Conservation (phyloP, 345 rosid genomes). For the Clarkia xantiana region DNA sequence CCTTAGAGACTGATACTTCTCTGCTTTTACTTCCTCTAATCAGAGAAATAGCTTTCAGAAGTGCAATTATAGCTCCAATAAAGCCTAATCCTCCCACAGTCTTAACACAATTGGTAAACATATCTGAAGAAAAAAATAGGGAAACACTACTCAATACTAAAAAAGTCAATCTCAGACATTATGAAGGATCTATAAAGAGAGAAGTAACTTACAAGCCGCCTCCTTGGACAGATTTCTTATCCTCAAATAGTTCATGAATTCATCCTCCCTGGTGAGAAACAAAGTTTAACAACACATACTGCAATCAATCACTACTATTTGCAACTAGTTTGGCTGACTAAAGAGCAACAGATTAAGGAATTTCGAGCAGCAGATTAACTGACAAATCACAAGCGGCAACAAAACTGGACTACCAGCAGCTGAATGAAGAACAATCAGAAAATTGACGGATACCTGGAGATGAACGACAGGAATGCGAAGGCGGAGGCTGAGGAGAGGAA, state of each 20-base stretch:
- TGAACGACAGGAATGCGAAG: constrained; percentile 34
- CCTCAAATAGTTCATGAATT: constrained; percentile 32
- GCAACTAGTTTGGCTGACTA: no score
- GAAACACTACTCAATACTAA: background rate
- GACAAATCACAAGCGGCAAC: background rate
- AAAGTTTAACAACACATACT: constrained; percentile 1
- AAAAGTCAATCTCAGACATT: background rate
- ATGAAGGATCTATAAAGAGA: background rate
- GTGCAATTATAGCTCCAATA: constrained; percentile 42
- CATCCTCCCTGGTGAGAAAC: constrained; percentile 43
- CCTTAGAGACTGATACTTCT: constrained; percentile 20
- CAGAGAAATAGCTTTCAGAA: constrained; percentile 48
- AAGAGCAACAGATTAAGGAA: no score
- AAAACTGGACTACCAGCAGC: background rate
- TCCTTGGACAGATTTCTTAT: constrained; percentile 32
- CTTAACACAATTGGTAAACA: constrained; percentile 37
- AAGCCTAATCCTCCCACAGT: constrained; percentile 32
- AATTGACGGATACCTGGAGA: constrained; percentile 27
- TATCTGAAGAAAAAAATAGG: constrained; percentile 26
- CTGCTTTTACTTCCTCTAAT: constrained; percentile 18
- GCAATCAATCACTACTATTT: no score
- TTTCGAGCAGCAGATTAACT: no score
- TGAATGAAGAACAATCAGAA: background rate
- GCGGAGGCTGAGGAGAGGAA: constrained; percentile 55
- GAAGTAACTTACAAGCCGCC: constrained; percentile 49